Conservation (phyloP, 768 basidiomycete genomes). For the Lenzites betulinus region DNA sequence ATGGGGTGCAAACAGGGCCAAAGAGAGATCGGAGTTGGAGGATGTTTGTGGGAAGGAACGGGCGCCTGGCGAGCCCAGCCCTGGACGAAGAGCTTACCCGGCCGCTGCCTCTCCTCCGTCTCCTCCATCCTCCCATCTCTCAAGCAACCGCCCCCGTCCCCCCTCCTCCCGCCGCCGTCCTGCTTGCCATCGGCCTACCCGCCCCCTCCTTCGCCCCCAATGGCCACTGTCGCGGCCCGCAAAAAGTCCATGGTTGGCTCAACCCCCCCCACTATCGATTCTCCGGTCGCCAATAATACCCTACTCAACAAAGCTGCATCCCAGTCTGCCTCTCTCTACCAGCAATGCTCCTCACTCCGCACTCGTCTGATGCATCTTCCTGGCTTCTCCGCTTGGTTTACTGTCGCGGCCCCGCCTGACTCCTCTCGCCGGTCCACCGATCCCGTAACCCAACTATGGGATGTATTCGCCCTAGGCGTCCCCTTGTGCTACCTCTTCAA, state of each 20-base stretch:
- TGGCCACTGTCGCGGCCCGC: slow-evolving; percentile 57
- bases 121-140: slow-evolving; percentile 22
- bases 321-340: slow-evolving; percentile 85
- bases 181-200: slow-evolving; percentile 7
- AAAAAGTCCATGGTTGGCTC: slow-evolving; percentile 45
- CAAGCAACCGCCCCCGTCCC: slow-evolving; percentile 16
- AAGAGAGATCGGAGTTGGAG: slow-evolving; percentile 21
- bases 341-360: slow-evolving; percentile 83
- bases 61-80: slow-evolving; percentile 13
- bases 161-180: slow-evolving; percentile 9
- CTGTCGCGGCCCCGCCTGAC: slow-evolving; percentile 49
- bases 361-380: slow-evolving; percentile 77
- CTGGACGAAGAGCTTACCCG: too few relatives aligned
- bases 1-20: slow-evolving; percentile 19
- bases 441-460: slow-evolving; percentile 94
- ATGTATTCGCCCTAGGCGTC: slow-evolving; percentile 89
- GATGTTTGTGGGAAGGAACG: slow-evolving; percentile 20
- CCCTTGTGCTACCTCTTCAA: slow-evolving; percentile 97
- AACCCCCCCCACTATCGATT: slow-evolving; percentile 66
- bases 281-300: slow-evolving; percentile 75
- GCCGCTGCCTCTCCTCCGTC: slow-evolving; percentile 17
- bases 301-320: slow-evolving; percentile 92
- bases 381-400: slow-evolving; percentile 71
- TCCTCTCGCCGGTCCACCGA: slow-evolving; percentile 78
- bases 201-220: slow-evolving; percentile 28